A percentile compares a stretch with the other conserved stretches of the same genome.
Evolutionary conservation across 2,329 filamentous ascomycete species (phyloP).

Genomic region (Apiospora malaysiana): DNA sequence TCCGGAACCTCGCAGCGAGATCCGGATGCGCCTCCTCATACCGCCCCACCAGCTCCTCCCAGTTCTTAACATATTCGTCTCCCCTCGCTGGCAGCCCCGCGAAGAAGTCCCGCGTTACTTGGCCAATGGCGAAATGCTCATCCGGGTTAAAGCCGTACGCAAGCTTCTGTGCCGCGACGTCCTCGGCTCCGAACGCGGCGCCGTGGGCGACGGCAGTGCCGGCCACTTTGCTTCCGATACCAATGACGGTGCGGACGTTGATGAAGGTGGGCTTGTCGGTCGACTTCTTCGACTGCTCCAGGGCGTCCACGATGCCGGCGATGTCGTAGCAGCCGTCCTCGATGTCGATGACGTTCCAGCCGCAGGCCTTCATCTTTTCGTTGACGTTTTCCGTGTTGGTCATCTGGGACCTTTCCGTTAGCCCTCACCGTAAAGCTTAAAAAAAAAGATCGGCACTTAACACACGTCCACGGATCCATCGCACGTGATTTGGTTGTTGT

Average conservation of each 20-base stretch:
- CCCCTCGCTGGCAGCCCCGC: constrained; percentile 52
- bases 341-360: constrained; percentile 59
- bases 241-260: constrained; percentile 63
- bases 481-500: constrained; percentile 64
- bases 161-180: constrained; percentile 61
- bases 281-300: constrained; percentile 47
- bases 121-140: constrained; percentile 49
- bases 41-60: constrained; percentile 50
- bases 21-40: constrained; percentile 43
- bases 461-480: constrained; percentile 57
- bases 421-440: too few relatives aligned
- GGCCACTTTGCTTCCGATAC: constrained; percentile 52
- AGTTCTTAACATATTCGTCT: constrained; percentile 51
- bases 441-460: neutral
- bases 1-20: constrained; percentile 48
- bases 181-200: constrained; percentile 59
- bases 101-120: constrained; percentile 59
- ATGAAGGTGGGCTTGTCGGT: constrained; percentile 59
- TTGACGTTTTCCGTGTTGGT: constrained; percentile 60
- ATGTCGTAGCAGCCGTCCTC: constrained; percentile 56
- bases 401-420: constrained; percentile 27
- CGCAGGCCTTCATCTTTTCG: constrained; percentile 58
- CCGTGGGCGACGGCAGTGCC: constrained; percentile 61
- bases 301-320: constrained; percentile 49
- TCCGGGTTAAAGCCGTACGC: constrained; percentile 55